phyloP scores from a whole-genome alignment of 2,329 filamentous ascomycete genomes.

The Stemphylium lycopersici region DNA sequence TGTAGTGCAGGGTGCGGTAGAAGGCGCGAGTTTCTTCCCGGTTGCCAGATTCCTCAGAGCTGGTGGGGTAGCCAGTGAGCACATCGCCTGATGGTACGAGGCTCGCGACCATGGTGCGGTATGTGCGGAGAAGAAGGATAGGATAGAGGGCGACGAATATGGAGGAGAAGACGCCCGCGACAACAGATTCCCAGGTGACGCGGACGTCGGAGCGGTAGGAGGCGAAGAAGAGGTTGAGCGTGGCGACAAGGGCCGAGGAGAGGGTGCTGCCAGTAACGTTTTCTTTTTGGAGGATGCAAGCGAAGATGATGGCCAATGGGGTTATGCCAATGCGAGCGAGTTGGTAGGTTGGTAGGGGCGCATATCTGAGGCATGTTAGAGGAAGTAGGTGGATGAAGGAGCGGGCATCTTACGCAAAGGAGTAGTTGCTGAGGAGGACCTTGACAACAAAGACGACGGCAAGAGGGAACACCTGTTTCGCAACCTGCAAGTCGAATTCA shows the following conservation, averaged over 20 bases:
- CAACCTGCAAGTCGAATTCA: slow-evolving; percentile 58
- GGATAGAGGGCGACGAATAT: slow-evolving; percentile 60
- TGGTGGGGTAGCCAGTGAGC: slow-evolving; percentile 48
- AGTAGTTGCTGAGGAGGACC: slow-evolving; percentile 60
- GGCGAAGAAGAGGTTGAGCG: slow-evolving; percentile 59
- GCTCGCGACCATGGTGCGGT: slow-evolving; percentile 54
- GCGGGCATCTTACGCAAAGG: slow-evolving; percentile 54
- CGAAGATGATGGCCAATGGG: slow-evolving; percentile 57
- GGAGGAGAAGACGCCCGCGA: slow-evolving; percentile 60
- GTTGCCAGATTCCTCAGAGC: slow-evolving; percentile 40
- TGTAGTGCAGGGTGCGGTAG: slow-evolving; percentile 60
- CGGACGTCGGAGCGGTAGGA: slow-evolving; percentile 54
- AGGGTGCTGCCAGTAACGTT: slow-evolving; percentile 57
- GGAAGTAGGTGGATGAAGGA: background rate
- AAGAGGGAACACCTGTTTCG: slow-evolving; percentile 56
- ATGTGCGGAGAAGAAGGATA: slow-evolving; percentile 57
- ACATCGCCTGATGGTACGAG: slow-evolving; percentile 55
- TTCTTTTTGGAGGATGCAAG: slow-evolving; percentile 54
- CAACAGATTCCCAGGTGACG: slow-evolving; percentile 58
- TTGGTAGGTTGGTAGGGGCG: slow-evolving; percentile 59
- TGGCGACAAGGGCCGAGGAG: slow-evolving; percentile 58
- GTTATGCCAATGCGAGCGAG: slow-evolving; percentile 59
- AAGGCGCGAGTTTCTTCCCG: slow-evolving; percentile 59
- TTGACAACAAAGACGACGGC: slow-evolving; percentile 59
- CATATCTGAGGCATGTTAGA: slow-evolving; percentile 50